These are phyloP conservation scores for Chrysochromulina parva DNA, from an alignment of 78 protist genomes.

Conservation along the genomic window DNA sequence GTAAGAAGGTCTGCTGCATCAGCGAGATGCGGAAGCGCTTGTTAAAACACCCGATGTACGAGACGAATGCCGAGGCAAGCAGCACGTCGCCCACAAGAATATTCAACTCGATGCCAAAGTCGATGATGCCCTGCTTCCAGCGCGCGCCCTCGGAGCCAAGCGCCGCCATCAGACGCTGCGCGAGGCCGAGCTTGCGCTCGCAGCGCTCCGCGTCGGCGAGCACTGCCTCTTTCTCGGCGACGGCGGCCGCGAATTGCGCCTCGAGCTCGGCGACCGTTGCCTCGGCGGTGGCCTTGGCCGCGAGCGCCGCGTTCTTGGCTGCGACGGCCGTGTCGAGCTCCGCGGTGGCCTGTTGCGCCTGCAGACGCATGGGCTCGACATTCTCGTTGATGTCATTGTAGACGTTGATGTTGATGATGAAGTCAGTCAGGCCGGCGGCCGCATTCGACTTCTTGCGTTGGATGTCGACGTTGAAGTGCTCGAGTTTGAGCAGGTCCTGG, in stretches of 20 bases:
- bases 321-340: slow-evolving; percentile 59
- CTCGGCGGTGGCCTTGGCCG: slow-evolving; percentile 25
- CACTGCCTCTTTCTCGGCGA: slow-evolving; percentile 48
- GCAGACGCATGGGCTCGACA: slow-evolving; percentile 73
- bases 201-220: slow-evolving; percentile 62
- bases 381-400: slow-evolving; percentile 70
- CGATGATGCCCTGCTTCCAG: slow-evolving; percentile 53
- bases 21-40: slow-evolving; percentile 50
- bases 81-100: slow-evolving; percentile 77
- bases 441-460: slow-evolving; percentile 55
- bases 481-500: slow-evolving; percentile 23
- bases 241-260: slow-evolving; percentile 51
- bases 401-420: slow-evolving; percentile 55
- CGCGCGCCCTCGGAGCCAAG: slow-evolving; percentile 70
- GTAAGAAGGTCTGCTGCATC: slow-evolving; percentile 37
- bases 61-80: slow-evolving; percentile 70
- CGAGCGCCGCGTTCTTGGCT: slow-evolving; percentile 51
- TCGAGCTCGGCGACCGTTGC: slow-evolving; percentile 62
- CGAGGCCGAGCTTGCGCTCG: slow-evolving; percentile 61
- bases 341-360: slow-evolving; percentile 32
- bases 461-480: slow-evolving; percentile 45
- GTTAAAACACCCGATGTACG: slow-evolving; percentile 79
- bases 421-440: slow-evolving; percentile 74
- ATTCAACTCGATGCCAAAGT: background rate
- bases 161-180: slow-evolving; percentile 74